Conservation (phyloP, 2,329 filamentous ascomycete genomes). For the Coniella lustricola region DNA sequence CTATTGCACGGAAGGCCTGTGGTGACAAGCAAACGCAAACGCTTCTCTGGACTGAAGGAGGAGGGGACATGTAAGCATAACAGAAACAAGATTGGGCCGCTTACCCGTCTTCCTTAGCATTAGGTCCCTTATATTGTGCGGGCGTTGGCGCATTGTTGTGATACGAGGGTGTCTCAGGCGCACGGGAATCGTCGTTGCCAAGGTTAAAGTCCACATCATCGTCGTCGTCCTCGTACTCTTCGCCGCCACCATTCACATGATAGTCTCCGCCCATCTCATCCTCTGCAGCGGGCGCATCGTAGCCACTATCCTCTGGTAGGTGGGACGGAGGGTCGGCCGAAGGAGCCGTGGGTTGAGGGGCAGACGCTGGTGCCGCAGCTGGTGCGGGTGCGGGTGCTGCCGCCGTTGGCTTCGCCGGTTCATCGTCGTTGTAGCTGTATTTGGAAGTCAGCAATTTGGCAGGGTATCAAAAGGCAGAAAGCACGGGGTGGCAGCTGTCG, state of each 20-base stretch:
- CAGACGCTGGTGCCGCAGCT: conserved; percentile 16
- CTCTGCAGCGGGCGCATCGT: conserved; percentile 17
- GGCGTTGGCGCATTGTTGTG: conserved; percentile 27
- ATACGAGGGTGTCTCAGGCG: conserved; percentile 23
- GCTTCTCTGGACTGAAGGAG: background rate
- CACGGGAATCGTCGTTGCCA: conserved; percentile 29
- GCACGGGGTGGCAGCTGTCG: background rate
- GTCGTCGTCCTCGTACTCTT: conserved; percentile 40
- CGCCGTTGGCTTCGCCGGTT: conserved; percentile 32
- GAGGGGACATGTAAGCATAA: conserved; percentile 15
- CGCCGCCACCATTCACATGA: conserved; percentile 28
- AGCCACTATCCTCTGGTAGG: conserved; percentile 21
- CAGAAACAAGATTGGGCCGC: conserved; percentile 31
- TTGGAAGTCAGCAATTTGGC: conserved; percentile 11
- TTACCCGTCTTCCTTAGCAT: conserved; percentile 91
- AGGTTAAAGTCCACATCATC: conserved; percentile 49
- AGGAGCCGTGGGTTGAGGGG: conserved; percentile 19
- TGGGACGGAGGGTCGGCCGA: conserved; percentile 22
- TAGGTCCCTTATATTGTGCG: conserved; percentile 42
- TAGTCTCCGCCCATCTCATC: conserved; percentile 26
- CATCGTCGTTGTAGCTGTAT: conserved; percentile 58
- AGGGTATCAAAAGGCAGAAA: background rate
- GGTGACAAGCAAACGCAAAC: conserved; percentile 5
- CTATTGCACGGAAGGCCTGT: background rate
- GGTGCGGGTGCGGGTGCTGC: conserved; percentile 16